A percentile compares a stretch with the other conserved stretches of the same genome.
Evolutionary conservation across 2,329 filamentous ascomycete genomes (phyloP).

Genomic region (Exophiala dermatitidis): DNA sequence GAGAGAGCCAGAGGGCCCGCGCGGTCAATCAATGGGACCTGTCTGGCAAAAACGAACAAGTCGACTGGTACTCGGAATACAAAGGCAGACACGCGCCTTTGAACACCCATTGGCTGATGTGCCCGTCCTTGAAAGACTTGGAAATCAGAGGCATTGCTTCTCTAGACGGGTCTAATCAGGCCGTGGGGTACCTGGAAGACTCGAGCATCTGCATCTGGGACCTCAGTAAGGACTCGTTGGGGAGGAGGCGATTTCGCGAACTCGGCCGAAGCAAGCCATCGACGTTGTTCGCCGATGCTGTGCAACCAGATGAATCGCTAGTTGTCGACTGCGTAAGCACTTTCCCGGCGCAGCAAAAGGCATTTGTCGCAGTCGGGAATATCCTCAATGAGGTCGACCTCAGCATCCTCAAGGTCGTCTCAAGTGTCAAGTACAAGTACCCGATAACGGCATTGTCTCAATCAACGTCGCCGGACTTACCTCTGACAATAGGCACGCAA

Average conservation of each 20-base stretch:
- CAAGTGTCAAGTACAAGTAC: conserved; percentile 67
- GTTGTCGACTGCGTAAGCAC: conserved; percentile 79
- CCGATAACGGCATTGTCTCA: conserved; percentile 74
- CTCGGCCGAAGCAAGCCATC: conserved; percentile 58
- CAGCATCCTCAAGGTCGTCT: conserved; percentile 60
- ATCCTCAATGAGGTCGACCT: conserved; percentile 77
- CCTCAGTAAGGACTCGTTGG: conserved; percentile 47
- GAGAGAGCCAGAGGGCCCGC: conserved; percentile 43
- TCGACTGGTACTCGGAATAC: conserved; percentile 85
- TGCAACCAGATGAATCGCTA: conserved; percentile 37
- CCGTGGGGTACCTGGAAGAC: conserved; percentile 64
- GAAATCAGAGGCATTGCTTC: conserved; percentile 30
- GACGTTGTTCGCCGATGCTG: conserved; percentile 50
- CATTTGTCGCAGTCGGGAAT: conserved; percentile 73
- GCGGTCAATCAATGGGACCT: conserved; percentile 79
- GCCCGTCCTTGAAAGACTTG: conserved; percentile 40
- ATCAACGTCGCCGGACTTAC: conserved; percentile 55
- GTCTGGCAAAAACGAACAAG: conserved; percentile 60
- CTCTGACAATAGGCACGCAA: conserved; percentile 77
- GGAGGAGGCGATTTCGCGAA: conserved; percentile 53
- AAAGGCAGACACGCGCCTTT: conserved; percentile 71
- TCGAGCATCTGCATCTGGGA: conserved; percentile 87
- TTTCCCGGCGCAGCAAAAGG: conserved; percentile 58
- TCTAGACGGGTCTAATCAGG: conserved; percentile 35
- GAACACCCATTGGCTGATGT: conserved; percentile 65